Conservation (phyloP, 2,329 filamentous ascomycete genomes). For the Sarocladium strictum region DNA sequence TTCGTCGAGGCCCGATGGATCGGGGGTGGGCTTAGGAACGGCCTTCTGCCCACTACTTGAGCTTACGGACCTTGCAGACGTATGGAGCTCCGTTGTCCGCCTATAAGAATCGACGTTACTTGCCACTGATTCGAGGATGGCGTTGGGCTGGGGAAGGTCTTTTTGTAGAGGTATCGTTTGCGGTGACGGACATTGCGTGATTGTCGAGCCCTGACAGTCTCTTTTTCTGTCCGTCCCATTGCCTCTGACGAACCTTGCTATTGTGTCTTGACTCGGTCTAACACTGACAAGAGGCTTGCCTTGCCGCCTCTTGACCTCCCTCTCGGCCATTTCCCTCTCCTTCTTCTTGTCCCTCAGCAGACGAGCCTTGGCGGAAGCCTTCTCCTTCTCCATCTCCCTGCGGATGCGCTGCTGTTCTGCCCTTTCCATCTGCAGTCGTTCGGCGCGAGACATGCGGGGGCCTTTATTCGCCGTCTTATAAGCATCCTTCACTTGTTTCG, state of each 20-base stretch:
- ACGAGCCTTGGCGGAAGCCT: conserved; percentile 40
- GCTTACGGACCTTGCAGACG: no score
- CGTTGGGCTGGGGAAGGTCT: no score
- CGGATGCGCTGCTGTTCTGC: conserved; percentile 50
- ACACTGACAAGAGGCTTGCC: conserved; percentile 49
- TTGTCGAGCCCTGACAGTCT: conserved; percentile 15
- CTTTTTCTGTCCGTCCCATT: conserved; percentile 26
- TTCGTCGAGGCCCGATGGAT: not conserved
- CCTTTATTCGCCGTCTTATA: conserved; percentile 28
- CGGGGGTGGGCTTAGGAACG: not conserved
- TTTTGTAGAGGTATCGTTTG: no score
- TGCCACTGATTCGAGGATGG: no score
- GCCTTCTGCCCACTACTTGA: no score
- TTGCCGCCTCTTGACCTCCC: conserved; percentile 43
- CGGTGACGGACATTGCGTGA: not conserved
- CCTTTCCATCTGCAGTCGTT: conserved; percentile 33
- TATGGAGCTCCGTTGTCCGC: no score
- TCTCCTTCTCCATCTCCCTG: conserved; percentile 45
- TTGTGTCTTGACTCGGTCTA: conserved; percentile 51
- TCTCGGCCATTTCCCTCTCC: conserved; percentile 43
- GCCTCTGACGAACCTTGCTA: conserved; percentile 44
- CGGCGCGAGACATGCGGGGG: conserved; percentile 32
- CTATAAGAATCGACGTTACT: not conserved
- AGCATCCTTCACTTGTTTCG: conserved; percentile 34
- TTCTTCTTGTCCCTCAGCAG: conserved; percentile 49